Evolutionary conservation across 768 basidiomycete genomes (phyloP).

Genomic region (Rhodotorula babjevae): DNA sequence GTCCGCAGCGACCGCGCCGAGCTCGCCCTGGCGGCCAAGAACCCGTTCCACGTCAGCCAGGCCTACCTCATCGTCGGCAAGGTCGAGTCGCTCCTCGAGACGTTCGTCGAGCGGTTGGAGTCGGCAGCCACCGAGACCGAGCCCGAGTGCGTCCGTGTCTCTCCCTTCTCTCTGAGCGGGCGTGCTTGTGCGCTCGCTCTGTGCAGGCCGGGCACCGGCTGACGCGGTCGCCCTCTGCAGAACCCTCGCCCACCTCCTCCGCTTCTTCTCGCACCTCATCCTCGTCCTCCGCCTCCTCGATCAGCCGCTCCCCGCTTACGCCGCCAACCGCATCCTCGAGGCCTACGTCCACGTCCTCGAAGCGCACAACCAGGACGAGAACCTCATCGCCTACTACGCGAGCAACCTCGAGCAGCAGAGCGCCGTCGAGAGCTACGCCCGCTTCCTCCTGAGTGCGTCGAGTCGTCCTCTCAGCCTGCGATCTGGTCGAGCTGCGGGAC

Average conservation of each 20-base stretch:
- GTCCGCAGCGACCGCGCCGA: slow-evolving; percentile 41
- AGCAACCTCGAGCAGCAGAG: slow-evolving; percentile 78
- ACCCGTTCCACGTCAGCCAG: slow-evolving; percentile 49
- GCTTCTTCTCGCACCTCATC: slow-evolving; percentile 91
- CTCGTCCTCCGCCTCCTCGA: slow-evolving; percentile 75
- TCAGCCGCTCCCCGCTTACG: slow-evolving; percentile 60
- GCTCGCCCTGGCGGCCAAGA: slow-evolving; percentile 40
- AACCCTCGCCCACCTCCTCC: slow-evolving; percentile 41
- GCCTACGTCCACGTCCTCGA: slow-evolving; percentile 84
- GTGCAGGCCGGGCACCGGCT: no score
- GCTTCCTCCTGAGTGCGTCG: slow-evolving; percentile 64
- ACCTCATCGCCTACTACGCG: slow-evolving; percentile 89
- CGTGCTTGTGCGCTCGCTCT: not conserved
- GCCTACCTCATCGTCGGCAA: slow-evolving; percentile 48
- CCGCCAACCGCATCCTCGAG: slow-evolving; percentile 76
- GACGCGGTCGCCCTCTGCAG: not conserved
- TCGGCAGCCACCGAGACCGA: slow-evolving; percentile 42
- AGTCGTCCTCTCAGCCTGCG: not conserved
- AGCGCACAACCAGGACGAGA: slow-evolving; percentile 59
- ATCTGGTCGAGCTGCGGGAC: not conserved
- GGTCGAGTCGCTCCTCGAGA: slow-evolving; percentile 63
- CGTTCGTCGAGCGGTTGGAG: slow-evolving; percentile 48
- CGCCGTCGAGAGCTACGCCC: slow-evolving; percentile 83
- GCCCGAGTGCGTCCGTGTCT: slow-evolving; percentile 44
- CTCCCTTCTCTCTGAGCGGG: no score